Evolutionary conservation across 2,329 filamentous ascomycete species (phyloP).

Genomic region (Colletotrichum agaves): DNA sequence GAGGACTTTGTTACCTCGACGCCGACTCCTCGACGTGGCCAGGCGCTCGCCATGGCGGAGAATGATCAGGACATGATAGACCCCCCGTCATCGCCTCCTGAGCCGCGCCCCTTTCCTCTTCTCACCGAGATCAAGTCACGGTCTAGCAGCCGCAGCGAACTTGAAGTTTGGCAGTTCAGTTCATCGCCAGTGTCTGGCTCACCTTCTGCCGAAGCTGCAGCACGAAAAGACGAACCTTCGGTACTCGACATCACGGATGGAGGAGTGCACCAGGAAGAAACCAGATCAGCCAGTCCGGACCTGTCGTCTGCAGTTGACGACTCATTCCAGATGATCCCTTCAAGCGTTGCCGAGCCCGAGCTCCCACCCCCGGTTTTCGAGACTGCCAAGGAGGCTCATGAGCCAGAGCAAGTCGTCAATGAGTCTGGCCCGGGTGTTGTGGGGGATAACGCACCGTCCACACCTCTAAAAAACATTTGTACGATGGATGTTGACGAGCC

Average conservation of each 20-base stretch:
- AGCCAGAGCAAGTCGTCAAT: neutral
- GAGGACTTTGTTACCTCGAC: conserved; percentile 68
- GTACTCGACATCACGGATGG: conserved; percentile 32
- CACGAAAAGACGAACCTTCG: conserved; percentile 34
- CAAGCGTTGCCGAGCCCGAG: conserved; percentile 41
- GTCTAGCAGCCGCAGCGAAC: conserved; percentile 52
- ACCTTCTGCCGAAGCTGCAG: conserved; percentile 47
- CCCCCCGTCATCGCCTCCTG: conserved; percentile 68
- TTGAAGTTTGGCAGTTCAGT: conserved; percentile 63
- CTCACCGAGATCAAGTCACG: conserved; percentile 63
- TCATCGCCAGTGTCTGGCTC: conserved; percentile 67
- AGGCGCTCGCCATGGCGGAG: conserved; percentile 58
- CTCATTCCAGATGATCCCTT: conserved; percentile 42
- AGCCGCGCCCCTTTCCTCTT: conserved; percentile 63
- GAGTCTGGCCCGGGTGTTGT: neutral
- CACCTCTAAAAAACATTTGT: conserved; percentile 25
- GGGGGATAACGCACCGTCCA: conserved; percentile 21
- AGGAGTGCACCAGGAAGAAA: conserved; percentile 31
- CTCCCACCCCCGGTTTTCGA: conserved; percentile 27
- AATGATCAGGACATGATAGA: conserved; percentile 61
- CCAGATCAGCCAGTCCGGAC: conserved; percentile 22
- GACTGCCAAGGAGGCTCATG: neutral
- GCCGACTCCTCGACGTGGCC: conserved; percentile 68
- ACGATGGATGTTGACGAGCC: conserved; percentile 48
- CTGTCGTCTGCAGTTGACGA: conserved; percentile 24